Evolutionary conservation across 768 basidiomycete genomes (phyloP).

Genomic region (Pleurotus citrinopileatus): DNA sequence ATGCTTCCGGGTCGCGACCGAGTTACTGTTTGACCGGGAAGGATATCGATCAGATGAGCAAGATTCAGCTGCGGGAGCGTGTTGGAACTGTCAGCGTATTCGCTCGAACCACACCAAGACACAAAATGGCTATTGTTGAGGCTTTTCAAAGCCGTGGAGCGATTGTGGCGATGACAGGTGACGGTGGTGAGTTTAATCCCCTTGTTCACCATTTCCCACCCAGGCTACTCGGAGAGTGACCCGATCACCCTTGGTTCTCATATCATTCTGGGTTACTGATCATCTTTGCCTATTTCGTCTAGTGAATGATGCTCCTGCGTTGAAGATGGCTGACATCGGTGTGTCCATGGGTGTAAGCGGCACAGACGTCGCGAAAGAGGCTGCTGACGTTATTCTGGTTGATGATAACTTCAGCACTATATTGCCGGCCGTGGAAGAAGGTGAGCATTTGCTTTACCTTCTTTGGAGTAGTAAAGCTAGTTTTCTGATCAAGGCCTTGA

Average conservation of each 20-base stretch:
- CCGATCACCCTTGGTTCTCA: not conserved
- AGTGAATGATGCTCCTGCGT: slow-evolving; percentile 95
- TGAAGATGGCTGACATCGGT: slow-evolving; percentile 98
- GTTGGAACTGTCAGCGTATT: slow-evolving; percentile 86
- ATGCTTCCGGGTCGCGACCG: slow-evolving; percentile 23
- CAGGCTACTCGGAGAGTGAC: not conserved
- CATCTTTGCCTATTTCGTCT: not conserved
- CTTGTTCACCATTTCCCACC: not conserved
- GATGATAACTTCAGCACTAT: slow-evolving; percentile 98
- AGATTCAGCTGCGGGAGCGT: slow-evolving; percentile 76
- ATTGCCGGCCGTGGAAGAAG: slow-evolving; percentile 91
- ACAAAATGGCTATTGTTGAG: slow-evolving; percentile 97
- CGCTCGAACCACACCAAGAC: slow-evolving; percentile 92
- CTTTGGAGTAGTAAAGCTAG: not conserved
- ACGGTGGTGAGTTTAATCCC: slow-evolving; percentile 64
- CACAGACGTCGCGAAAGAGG: slow-evolving; percentile 99
- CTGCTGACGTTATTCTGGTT: slow-evolving; percentile 94
- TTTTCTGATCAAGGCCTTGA: slow-evolving; percentile 13
- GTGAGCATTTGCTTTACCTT: slow-evolving; percentile 35
- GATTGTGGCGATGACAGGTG: slow-evolving; percentile 97
- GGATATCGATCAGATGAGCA: slow-evolving; percentile 82
- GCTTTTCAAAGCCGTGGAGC: slow-evolving; percentile 88
- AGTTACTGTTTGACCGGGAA: slow-evolving; percentile 69
- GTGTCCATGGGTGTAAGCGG: slow-evolving; percentile 98
- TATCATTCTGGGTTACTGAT: not conserved